phyloP scores from a whole-genome alignment of 768 basidiomycete genomes.

The Mrakia frigida region DNA sequence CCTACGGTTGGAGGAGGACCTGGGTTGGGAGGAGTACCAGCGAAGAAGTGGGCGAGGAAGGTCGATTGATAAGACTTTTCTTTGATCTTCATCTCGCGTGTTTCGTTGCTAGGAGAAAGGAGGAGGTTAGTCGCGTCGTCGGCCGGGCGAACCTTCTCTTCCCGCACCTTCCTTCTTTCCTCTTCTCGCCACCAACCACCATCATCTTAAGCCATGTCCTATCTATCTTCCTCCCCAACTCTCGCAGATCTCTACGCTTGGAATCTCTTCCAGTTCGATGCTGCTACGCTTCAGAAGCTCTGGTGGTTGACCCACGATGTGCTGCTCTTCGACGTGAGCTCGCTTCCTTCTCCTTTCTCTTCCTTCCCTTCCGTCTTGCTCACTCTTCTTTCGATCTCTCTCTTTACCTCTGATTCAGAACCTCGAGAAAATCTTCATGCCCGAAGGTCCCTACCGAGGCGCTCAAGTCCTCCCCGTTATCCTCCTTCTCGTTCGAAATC shows the following conservation, averaged over 20 bases:
- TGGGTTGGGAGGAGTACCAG: background rate
- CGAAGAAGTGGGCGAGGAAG: conserved; percentile 26
- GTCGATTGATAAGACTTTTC: conserved; percentile 3
- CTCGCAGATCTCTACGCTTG: background rate
- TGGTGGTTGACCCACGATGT: background rate
- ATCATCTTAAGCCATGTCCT: background rate
- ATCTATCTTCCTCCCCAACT: background rate
- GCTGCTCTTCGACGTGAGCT: background rate
- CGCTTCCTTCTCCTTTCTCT: background rate
- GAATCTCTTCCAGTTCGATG: background rate
- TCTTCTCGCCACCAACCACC: background rate
- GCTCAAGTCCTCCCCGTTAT: background rate
- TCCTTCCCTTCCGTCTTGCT: too few species aligned
- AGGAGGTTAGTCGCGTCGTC: background rate
- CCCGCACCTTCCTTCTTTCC: too few species aligned
- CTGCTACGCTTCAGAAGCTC: background rate
- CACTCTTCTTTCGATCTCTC: background rate
- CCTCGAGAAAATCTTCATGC: background rate
- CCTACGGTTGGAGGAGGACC: background rate
- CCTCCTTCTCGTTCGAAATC: background rate
- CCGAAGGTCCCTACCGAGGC: background rate
- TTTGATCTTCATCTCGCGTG: background rate
- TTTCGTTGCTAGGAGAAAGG: background rate
- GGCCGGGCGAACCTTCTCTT: background rate
- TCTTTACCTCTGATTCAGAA: background rate